Evolutionary conservation across 1,284 basidiomycete species (phyloP).

Genomic region (Tilletia caries): DNA sequence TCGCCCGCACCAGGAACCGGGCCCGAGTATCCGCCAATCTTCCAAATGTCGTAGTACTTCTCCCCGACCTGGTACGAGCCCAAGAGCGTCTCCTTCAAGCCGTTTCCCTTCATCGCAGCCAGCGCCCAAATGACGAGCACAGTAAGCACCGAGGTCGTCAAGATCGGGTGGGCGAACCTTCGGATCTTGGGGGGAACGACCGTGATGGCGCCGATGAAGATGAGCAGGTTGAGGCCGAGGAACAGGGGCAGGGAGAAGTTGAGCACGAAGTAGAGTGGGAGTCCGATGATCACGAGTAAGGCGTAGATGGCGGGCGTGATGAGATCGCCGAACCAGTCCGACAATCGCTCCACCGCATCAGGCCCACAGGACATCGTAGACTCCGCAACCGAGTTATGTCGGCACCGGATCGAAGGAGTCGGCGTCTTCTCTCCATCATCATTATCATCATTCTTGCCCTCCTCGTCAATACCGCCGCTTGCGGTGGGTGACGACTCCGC

Average conservation of each 20-base stretch:
- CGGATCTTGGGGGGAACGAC: constrained; percentile 34
- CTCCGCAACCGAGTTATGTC: constrained; percentile 11
- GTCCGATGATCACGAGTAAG: constrained; percentile 31
- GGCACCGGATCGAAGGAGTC: not conserved
- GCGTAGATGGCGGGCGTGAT: constrained; percentile 32
- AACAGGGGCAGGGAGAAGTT: constrained; percentile 42
- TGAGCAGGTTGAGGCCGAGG: constrained; percentile 36
- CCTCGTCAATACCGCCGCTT: constrained; percentile 15
- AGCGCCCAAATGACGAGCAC: constrained; percentile 41
- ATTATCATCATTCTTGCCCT: not conserved
- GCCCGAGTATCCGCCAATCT: constrained; percentile 28
- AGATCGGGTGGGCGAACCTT: constrained; percentile 40
- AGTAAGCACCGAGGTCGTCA: constrained; percentile 37
- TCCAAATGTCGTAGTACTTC: constrained; percentile 37
- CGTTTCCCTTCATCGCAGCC: constrained; percentile 27
- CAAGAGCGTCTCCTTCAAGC: constrained; percentile 24
- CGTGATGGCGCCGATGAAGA: constrained; percentile 36
- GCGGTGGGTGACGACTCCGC: not conserved
- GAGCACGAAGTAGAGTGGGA: constrained; percentile 34
- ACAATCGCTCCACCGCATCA: constrained; percentile 38
- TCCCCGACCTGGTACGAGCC: constrained; percentile 30
- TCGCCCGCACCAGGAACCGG: constrained; percentile 44
- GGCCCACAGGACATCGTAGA: constrained; percentile 16
- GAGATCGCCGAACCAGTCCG: constrained; percentile 24
- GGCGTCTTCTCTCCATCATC: not conserved